A percentile compares a stretch with the other conserved stretches of the same genome.
phyloP scores from a whole-genome alignment of 2,329 filamentous ascomycete genomes.

The Pyrenochaeta sp. region DNA sequence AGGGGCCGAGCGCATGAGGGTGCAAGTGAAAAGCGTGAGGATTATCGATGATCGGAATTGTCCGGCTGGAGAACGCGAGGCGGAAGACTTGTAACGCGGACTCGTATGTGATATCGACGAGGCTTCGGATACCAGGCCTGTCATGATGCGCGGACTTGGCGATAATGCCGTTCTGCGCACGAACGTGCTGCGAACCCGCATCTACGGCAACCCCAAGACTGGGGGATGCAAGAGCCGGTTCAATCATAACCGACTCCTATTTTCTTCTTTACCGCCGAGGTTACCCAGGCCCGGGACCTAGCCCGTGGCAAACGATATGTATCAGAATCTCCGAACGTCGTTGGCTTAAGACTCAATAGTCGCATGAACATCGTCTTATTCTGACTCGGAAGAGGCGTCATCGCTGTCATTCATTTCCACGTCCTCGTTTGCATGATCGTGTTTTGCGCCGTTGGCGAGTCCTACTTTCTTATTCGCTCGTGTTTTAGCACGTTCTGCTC shows the following conservation, averaged over 20 bases:
- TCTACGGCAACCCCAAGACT: slow-evolving; percentile 7
- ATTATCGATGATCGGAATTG: background rate
- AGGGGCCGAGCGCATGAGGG: slow-evolving; percentile 1
- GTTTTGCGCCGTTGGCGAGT: slow-evolving; percentile 27
- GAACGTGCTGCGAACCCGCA: slow-evolving; percentile 16
- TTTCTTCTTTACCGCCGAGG: slow-evolving; percentile 13
- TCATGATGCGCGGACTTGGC: slow-evolving; percentile 22
- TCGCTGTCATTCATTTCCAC: slow-evolving; percentile 41
- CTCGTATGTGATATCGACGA: slow-evolving; percentile 9
- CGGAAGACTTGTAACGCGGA: background rate
- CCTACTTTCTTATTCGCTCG: slow-evolving; percentile 30
- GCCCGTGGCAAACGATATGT: slow-evolving; percentile 2
- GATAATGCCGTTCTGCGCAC: slow-evolving; percentile 12
- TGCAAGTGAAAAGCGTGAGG: background rate
- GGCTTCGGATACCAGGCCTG: slow-evolving; percentile 14
- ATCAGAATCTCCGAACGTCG: slow-evolving; percentile 1
- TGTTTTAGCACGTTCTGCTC: slow-evolving; percentile 30
- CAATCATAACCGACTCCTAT: slow-evolving; percentile 11
- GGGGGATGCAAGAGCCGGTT: slow-evolving; percentile 2
- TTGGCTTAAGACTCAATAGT: slow-evolving; percentile 18
- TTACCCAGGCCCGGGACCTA: background rate
- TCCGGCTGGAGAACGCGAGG: slow-evolving; percentile 3
- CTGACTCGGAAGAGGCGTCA: slow-evolving; percentile 28
- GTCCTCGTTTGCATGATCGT: slow-evolving; percentile 23
- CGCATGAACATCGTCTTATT: slow-evolving; percentile 21